Evolutionary conservation across 129 eudicot genomes (phyloP), one percentile per base, ranked within the genome.

Genomic region (Mikania micrantha): DNA sequence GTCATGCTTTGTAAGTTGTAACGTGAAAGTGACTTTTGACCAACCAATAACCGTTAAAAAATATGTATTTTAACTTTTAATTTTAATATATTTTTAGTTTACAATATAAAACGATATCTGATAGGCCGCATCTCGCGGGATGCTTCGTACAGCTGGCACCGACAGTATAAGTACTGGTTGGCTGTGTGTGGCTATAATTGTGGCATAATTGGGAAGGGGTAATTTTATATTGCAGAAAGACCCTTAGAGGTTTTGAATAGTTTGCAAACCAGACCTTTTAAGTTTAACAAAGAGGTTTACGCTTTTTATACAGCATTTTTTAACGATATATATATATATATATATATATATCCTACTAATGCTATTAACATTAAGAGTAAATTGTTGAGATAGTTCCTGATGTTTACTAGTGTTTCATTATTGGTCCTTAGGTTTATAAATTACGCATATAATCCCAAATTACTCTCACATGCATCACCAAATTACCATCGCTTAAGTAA

Each of bases 61-160:
- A 2, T 2, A 12, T 42, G 49, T 5, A 42, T 5, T 42, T 42
- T 53, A 22, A 10, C 9, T 24, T 22, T 53, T 3, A 53, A 9
- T 22, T 53, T 53, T 24, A 21, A 24, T 53, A 2, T 64, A 6
- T 3, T 40, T 1, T 29, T 34, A 9, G 12, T 68, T 25, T 0
- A 13, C 1, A 60, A 4, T 20, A 4, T 22, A 45, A 24, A 28
- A 16, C 17, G 35, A 21, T 31, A 24, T 15, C 25, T 62, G 12
- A 41, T 44, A 42, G 35, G 74, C 60, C 41, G 29, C 9, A 9
- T 41, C 24, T 41, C 38, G 28, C 9, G 20, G 29, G 19, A 5
- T 27, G 58, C 31, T 27, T 54, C 21, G 17, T 41, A 9, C 49
- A 60, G 80, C 75, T 76, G 70, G 64, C 80, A 76, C 80, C 75